Evolutionary conservation across 192 early-diverging fungal genomes (phyloP).

Genomic region (Podochytrium sp.): DNA sequence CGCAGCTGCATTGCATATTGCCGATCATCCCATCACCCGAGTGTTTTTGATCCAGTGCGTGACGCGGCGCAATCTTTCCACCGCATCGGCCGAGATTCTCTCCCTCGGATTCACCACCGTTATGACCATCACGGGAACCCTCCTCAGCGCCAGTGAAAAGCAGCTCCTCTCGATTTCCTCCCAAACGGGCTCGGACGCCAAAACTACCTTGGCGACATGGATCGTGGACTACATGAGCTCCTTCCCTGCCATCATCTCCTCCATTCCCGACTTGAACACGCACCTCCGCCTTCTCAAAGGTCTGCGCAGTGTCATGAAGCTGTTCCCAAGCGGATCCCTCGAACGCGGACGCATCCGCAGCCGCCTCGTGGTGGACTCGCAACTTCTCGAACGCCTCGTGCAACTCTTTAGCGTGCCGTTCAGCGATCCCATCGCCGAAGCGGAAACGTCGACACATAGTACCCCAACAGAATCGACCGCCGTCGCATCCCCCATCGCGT

Average conservation of each 20-base stretch:
- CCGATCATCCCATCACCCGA: not conserved
- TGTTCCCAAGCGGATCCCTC: conserved; percentile 3
- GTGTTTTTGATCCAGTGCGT: not conserved
- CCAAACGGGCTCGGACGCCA: not conserved
- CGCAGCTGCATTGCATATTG: not conserved
- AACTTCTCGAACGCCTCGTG: conserved; percentile 1
- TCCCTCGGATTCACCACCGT: not conserved
- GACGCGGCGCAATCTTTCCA: not conserved
- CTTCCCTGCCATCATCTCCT: not conserved
- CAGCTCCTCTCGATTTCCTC: not conserved
- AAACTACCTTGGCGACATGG: not conserved
- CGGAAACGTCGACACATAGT: not conserved
- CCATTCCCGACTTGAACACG: not conserved
- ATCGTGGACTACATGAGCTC: not conserved
- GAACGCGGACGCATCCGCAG: conserved; percentile 9
- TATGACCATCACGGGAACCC: not conserved
- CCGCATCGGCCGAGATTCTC: not conserved
- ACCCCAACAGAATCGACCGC: not conserved
- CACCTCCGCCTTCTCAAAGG: conserved; percentile 5
- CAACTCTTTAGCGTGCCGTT: conserved; percentile 4
- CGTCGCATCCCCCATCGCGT: not conserved
- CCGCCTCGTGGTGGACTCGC: conserved; percentile 11
- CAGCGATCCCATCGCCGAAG: not conserved
- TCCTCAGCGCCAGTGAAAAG: conserved; percentile 4
- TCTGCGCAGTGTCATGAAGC: conserved; percentile 9